Evolutionary conservation across 106 monocot genomes (phyloP), one percentile per base, ranked within the genome.

Genomic region (Posidonia australis): DNA sequence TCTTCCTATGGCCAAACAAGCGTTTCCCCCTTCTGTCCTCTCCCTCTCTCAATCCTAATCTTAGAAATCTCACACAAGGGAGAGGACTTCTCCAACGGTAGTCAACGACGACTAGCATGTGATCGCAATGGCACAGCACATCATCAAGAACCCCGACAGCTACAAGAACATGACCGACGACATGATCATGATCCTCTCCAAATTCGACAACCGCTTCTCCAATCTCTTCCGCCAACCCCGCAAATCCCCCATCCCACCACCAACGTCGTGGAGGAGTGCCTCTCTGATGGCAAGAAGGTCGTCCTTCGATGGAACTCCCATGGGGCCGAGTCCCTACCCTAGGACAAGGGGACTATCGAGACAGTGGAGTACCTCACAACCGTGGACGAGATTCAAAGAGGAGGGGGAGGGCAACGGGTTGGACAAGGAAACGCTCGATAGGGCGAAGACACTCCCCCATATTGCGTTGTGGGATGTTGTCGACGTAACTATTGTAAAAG

Each of bases 151-250:
- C 60, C 76, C 84, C 43, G 87, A 82, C 47, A 78, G 73, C 26
- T 80, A 80, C n/a, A 65, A 75, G 62, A 74, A 82, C 82, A 71
- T 79, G n/a, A 82, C 82, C 27, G 84, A 88, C 24, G 84, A 88
- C 73, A 92, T 92, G 92, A 77, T 85, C 61, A 69, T 82, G 53
- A 92, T 92, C 75, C 82, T 92, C 68, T 84, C 87, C 53, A 82
- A 70, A 59, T 88, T 88, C 76, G 92, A 88, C 73, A 67, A 82
- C 71, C 82, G 87, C 26, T 74, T 88, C 74, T 82, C 80, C 77
- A 58, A 66, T 77, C 60, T 66, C 80, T 24, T 49, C 71, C 60
- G 11, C 28, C 26, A 45, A 16, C 25, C 54, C 1, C 54, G 47
- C n/a, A 63, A 19, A 13, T 70, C 32, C 29, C 51, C 51, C 48